A percentile compares a stretch with the other conserved stretches of the same genome.
Conservation (phyloP, 805 yeast species). For the Clavispora asparagi region DNA sequence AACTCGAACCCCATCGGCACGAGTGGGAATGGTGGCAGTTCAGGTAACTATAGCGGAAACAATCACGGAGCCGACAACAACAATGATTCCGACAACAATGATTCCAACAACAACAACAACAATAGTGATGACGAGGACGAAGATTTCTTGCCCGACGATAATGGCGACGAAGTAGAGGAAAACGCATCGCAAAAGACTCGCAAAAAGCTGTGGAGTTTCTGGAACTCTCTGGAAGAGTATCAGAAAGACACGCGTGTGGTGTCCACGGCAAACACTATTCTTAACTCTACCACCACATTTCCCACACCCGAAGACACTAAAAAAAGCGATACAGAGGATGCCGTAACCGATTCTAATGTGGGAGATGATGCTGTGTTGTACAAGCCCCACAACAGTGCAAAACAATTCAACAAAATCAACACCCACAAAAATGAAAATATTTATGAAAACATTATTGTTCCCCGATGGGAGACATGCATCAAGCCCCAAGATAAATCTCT, state of each 20-base stretch:
- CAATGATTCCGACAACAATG: too few species aligned
- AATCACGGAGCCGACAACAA: slow-evolving; percentile 1
- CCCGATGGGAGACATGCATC: slow-evolving; percentile 37
- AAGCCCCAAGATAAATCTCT: slow-evolving; percentile 19
- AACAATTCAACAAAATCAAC: slow-evolving; percentile 36
- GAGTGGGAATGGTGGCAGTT: too few species aligned
- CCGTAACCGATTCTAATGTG: slow-evolving; percentile 4
- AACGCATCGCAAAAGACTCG: slow-evolving; percentile 16
- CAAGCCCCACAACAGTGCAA: slow-evolving; percentile 37
- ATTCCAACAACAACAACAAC: background rate
- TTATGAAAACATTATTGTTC: slow-evolving; percentile 36
- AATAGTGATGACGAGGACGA: slow-evolving; percentile 15
- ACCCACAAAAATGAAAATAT: slow-evolving; percentile 42
- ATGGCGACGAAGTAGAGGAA: slow-evolving; percentile 31
- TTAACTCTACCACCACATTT: slow-evolving; percentile 26
- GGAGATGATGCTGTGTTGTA: slow-evolving; percentile 41
- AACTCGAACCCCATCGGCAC: background rate
- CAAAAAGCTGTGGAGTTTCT: slow-evolving; percentile 34
- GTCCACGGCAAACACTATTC: slow-evolving; percentile 24
- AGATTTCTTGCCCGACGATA: slow-evolving; percentile 19
- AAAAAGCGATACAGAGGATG: slow-evolving; percentile 6
- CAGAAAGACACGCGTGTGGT: background rate
- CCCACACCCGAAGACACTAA: slow-evolving; percentile 15
- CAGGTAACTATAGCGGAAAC: background rate
- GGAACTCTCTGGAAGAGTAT: slow-evolving; percentile 19